These are phyloP conservation scores for Coemansia javaensis DNA, from an alignment of 192 early-diverging fungal species.

Conservation along the genomic window DNA sequence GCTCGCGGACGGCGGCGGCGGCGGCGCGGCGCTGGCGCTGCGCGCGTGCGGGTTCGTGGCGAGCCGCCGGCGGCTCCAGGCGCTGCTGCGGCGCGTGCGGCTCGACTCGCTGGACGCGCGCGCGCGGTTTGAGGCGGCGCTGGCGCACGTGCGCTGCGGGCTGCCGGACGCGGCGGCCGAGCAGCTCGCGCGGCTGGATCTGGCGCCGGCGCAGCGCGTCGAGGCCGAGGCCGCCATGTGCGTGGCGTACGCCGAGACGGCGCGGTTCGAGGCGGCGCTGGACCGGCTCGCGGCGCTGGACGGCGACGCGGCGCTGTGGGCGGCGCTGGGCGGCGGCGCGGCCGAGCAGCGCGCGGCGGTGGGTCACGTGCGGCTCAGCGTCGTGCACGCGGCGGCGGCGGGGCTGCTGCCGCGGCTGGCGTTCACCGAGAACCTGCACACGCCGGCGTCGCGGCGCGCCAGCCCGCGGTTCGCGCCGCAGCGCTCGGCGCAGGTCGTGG, in stretches of 20 bases:
- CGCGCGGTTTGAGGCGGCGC: constrained; percentile 13
- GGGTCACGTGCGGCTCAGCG: constrained; percentile 4
- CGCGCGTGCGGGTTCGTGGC: constrained; percentile 33
- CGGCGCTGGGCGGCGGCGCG: too few relatives aligned
- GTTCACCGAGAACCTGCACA: constrained; percentile 32
- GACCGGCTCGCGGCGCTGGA: background rate
- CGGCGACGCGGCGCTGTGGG: constrained; percentile 2
- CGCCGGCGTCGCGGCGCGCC: constrained; percentile 16
- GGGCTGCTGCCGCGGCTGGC: constrained; percentile 28
- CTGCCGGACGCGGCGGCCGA: constrained; percentile 3
- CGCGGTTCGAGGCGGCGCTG: constrained; percentile 4
- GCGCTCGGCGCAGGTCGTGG: background rate
- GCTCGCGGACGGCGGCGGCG: background rate
- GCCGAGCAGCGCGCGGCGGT: background rate
- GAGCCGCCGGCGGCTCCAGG: constrained; percentile 1
- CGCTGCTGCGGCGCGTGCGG: background rate
- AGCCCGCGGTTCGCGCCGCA: constrained; percentile 8
- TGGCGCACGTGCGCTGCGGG: constrained; percentile 38
- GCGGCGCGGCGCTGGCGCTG: constrained; percentile 1
- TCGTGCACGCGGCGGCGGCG: constrained; percentile 13
- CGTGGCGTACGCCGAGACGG: constrained; percentile 20
- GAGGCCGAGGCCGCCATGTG: constrained; percentile 20
- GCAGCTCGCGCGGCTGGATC: background rate
- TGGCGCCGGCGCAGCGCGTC: constrained; percentile 3
- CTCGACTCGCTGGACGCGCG: background rate